Evolutionary conservation across 352 stramenopile genomes (phyloP), one percentile per base, ranked within the genome.

Genomic region (Globisporangium nunn): DNA sequence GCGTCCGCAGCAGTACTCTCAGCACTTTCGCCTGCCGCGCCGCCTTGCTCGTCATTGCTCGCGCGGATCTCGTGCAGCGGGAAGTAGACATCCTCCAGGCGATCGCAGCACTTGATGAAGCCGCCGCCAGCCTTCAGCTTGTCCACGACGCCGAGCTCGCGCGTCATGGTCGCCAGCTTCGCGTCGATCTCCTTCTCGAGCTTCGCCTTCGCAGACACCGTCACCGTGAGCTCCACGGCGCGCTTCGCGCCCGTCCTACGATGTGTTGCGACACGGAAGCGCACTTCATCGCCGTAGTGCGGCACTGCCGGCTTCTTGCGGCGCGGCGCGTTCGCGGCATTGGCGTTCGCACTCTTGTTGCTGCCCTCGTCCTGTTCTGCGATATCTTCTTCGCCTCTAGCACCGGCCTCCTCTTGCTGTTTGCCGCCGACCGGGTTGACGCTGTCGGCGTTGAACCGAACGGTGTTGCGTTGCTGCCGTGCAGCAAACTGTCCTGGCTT

Each of bases 91-190:
- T 92, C 79, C 12, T 89, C 74, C 1, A 66, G 69, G 50, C 80
- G 79, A 39, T 83, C 72, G 49, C 74, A 81, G 56, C 82, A 92
- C 58, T 75, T 79, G 51, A 92, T 82, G 56, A 88, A 88, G 37
- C 79, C 82, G 33, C 79, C 76, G 30, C 75, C 67, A 15, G 74
- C 58, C 59, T 90, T 90, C 50, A 88, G 67, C 15, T 69, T 69
- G 28, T 74, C 65, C 12, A 92, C 76, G 2, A 92, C 59, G 14
- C 82, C 82, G 8, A 57, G 65, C 58, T 90, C 79, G 7, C 80
- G 79, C 23, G 47, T 68, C 67, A 90, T 73, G 5, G 62, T 75
- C 29, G 61, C 59, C 41, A 92, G 59, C 50, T 86, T 87, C n/a
- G 66, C 60, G 30, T 85, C 78, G 6, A 92, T 85, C 59, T 83